Percentiles rank a stretch among this genome's conserved stretches.
phyloP scores from a whole-genome alignment of 2,329 filamentous ascomycete species.

The Penicillium sp. region DNA sequence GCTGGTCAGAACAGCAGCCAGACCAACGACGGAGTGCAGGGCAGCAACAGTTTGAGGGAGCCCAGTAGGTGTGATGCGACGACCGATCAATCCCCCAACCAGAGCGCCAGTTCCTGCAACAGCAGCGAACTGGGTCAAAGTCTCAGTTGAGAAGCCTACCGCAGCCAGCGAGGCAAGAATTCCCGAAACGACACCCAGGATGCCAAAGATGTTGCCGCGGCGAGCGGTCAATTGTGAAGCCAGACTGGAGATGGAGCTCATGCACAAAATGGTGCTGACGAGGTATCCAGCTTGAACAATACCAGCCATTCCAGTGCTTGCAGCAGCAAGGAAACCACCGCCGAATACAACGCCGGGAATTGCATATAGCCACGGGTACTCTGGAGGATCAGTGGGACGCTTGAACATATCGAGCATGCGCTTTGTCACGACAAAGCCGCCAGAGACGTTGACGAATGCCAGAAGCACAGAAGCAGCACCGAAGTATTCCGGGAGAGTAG shows the following conservation, averaged over 20 bases:
- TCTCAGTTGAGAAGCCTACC: conserved; percentile 73
- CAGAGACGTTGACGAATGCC: conserved; percentile 82
- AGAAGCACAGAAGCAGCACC: conserved; percentile 76
- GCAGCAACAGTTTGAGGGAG: conserved; percentile 86
- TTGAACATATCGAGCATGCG: conserved; percentile 92
- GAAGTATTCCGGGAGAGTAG: conserved; percentile 72
- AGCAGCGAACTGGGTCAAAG: conserved; percentile 72
- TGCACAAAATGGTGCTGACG: conserved; percentile 77
- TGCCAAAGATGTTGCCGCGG: conserved; percentile 79
- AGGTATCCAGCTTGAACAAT: conserved; percentile 85
- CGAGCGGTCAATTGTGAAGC: conserved; percentile 78
- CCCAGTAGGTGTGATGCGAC: conserved; percentile 80
- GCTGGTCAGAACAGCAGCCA: conserved; percentile 82
- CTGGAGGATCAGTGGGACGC: conserved; percentile 75
- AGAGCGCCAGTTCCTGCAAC: conserved; percentile 69
- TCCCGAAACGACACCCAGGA: conserved; percentile 77
- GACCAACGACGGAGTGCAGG: conserved; percentile 81
- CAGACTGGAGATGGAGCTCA: conserved; percentile 74
- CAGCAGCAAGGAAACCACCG: conserved; percentile 74
- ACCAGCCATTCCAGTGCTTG: conserved; percentile 74
- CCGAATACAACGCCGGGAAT: conserved; percentile 73
- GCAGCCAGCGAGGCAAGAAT: conserved; percentile 78
- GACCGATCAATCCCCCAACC: conserved; percentile 69
- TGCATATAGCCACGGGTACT: conserved; percentile 83
- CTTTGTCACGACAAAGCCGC: conserved; percentile 87